phyloP scores from a whole-genome alignment of 2,329 filamentous ascomycete genomes.

The Pseudopyrenochaeta lycopersici region DNA sequence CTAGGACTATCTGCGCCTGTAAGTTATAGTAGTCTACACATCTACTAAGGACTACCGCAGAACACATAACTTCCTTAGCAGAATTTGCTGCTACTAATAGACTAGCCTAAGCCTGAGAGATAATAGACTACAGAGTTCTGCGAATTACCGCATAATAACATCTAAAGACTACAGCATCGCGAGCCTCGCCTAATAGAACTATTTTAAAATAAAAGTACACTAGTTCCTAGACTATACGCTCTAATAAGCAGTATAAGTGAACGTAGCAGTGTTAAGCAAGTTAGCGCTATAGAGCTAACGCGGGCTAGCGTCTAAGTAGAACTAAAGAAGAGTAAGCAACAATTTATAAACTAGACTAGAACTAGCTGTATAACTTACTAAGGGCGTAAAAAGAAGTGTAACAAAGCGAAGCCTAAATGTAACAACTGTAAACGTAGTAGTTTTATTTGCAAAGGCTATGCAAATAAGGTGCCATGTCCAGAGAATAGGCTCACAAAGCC shows the following conservation, averaged over 20 bases:
- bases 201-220: conserved; percentile 4
- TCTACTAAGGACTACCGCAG: no score
- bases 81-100: no score
- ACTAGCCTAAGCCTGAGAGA: no score
- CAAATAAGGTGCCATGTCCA: conserved; percentile 76
- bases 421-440: conserved; percentile 89
- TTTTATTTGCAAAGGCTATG: conserved; percentile 89
- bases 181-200: conserved; percentile 24
- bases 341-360: conserved; percentile 93
- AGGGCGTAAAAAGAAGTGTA: conserved; percentile 94
- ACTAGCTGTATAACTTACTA: conserved; percentile 89
- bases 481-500: conserved; percentile 71
- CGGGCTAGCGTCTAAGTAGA: conserved; percentile 55
- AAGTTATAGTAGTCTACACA: no score
- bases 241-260: conserved; percentile 1
- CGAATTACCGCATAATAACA: conserved; percentile 15
- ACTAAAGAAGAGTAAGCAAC: conserved; percentile 52
- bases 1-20: no score
- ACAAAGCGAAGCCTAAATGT: conserved; percentile 86
- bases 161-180: conserved; percentile 24
- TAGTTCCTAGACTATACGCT: conserved; percentile 1
- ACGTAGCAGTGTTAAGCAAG: conserved; percentile 11
- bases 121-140: conserved; percentile 19
- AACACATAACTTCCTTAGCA: no score
- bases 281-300: conserved; percentile 49